Evolutionary conservation across 75 land plant species (phyloP).

Genomic region (Picea glauca): DNA sequence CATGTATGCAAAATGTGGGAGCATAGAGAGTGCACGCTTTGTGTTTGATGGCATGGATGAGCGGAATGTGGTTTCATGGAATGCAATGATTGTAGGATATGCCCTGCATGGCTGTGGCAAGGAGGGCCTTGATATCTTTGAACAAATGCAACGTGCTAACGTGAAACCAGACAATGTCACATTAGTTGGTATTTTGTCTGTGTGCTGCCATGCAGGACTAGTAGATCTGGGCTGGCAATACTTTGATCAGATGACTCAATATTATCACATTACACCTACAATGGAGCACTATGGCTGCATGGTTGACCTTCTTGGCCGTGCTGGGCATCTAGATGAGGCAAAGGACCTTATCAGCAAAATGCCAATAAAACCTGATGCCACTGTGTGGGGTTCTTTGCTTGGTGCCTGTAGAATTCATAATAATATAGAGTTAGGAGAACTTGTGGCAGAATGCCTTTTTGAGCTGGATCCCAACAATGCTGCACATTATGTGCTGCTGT

Average conservation of each 20-base stretch:
- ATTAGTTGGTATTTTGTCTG: constrained; percentile 2
- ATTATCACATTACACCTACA: neutral
- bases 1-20: constrained; percentile 10
- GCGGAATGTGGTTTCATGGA: neutral
- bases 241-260: neutral
- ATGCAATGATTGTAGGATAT: neutral
- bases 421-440: neutral
- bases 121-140: constrained; percentile 9
- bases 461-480: neutral
- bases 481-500: neutral
- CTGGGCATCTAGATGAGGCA: neutral
- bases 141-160: constrained; percentile 30
- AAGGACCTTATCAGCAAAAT: neutral
- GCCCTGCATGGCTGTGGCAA: neutral
- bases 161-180: neutral
- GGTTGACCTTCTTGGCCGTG: neutral
- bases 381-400: neutral
- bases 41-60: neutral
- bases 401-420: neutral
- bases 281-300: neutral
- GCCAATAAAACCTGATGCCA: neutral
- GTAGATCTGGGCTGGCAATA: neutral
- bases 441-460: neutral
- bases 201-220: constrained; percentile 7
- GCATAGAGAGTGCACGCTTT: neutral